A percentile compares a stretch with the other conserved stretches of the same genome.
phyloP scores from a whole-genome alignment of 2,329 filamentous ascomycete genomes.

The Niveomyces coronatus region DNA sequence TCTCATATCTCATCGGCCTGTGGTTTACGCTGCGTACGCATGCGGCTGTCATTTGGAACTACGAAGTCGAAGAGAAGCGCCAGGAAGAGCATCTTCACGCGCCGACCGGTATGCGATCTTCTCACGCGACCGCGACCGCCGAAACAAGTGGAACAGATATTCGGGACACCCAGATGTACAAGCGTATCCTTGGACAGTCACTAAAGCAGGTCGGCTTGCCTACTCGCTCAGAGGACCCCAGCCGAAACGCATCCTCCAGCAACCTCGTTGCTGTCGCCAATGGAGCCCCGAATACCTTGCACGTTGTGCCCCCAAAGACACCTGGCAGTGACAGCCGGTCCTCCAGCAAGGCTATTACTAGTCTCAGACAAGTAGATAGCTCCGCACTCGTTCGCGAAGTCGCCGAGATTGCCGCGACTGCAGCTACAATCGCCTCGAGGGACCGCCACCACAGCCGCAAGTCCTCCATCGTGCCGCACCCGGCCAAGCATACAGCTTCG shows the following conservation, averaged over 20 bases:
- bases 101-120: slow-evolving; percentile 20
- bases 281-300: slow-evolving; percentile 43
- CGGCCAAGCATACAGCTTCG: slow-evolving; percentile 10
- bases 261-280: slow-evolving; percentile 28
- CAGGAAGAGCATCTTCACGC: slow-evolving; percentile 39
- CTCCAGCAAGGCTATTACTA: slow-evolving; percentile 44
- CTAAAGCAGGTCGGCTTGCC: slow-evolving; percentile 69
- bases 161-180: slow-evolving; percentile 81
- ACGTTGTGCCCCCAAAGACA: slow-evolving; percentile 66
- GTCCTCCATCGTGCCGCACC: slow-evolving; percentile 21
- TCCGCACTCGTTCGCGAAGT: slow-evolving; percentile 73
- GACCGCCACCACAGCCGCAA: slow-evolving; percentile 42
- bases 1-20: slow-evolving; percentile 87
- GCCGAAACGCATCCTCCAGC: slow-evolving; percentile 28
- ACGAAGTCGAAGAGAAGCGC: slow-evolving; percentile 68
- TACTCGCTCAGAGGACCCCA: slow-evolving; percentile 37
- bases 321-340: slow-evolving; percentile 30
- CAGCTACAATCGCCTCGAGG: slow-evolving; percentile 74
- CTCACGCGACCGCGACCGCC: slow-evolving; percentile 28
- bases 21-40: slow-evolving; percentile 95
- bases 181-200: slow-evolving; percentile 84
- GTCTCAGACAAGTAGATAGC: slow-evolving; percentile 75
- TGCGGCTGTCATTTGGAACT: slow-evolving; percentile 94
- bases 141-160: slow-evolving; percentile 56
- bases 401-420: slow-evolving; percentile 86